These are phyloP conservation scores for Ophiostoma australiae DNA, from an alignment of 2,329 filamentous ascomycete genomes.

Conservation along the genomic window DNA sequence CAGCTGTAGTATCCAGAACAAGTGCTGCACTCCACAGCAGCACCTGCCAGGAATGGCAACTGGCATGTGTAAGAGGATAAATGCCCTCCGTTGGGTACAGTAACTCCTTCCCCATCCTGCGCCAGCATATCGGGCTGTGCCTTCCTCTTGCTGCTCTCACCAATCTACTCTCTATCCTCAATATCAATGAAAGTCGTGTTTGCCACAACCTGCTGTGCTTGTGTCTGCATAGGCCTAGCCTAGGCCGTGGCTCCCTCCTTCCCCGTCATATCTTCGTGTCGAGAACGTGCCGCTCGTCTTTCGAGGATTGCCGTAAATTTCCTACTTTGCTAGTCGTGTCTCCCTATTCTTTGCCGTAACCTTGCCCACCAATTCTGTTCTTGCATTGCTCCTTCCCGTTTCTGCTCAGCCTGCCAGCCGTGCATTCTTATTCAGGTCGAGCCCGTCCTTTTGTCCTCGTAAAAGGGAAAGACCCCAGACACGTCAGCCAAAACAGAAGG, in stretches of 20 bases:
- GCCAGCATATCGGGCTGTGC: neutral
- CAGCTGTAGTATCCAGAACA: conserved; percentile 15
- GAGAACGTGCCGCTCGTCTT: neutral
- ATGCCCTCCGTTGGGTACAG: neutral
- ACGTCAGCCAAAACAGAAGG: conserved; percentile 5
- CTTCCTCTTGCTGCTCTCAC: neutral
- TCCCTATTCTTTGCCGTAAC: conserved; percentile 1
- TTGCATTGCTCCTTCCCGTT: neutral
- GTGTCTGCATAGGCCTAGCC: neutral
- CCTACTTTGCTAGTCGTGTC: neutral
- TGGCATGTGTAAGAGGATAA: conserved; percentile 16
- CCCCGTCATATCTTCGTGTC: neutral
- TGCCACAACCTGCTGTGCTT: neutral
- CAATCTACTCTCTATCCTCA: neutral
- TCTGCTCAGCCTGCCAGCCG: neutral
- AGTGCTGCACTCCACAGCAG: neutral
- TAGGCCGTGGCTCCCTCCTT: neutral
- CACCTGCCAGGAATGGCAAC: conserved; percentile 16
- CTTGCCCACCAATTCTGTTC: neutral
- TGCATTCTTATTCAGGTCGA: neutral
- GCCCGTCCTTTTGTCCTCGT: neutral
- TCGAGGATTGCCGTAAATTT: neutral
- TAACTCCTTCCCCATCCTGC: conserved; percentile 8
- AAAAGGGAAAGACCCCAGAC: neutral
- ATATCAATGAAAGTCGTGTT: neutral